A percentile compares a stretch with the other conserved stretches of the same genome.
Conservation (phyloP, 2,329 filamentous ascomycete genomes). For the Magnaporthales sp. region DNA sequence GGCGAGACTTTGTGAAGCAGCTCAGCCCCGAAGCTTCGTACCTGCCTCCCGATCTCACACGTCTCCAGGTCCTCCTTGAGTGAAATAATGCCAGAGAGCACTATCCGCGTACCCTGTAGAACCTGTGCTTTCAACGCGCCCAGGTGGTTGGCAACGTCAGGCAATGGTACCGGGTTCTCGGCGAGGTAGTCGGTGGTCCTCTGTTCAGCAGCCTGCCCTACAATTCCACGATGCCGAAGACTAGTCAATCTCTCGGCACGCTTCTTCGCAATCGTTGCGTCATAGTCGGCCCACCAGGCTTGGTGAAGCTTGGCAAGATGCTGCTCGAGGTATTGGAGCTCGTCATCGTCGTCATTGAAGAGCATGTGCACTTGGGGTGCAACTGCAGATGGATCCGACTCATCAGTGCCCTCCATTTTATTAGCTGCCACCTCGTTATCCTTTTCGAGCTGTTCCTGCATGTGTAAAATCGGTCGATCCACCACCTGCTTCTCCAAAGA, state of each 20-base stretch:
- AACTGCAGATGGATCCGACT: constrained; percentile 20
- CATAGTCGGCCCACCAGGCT: constrained; percentile 77
- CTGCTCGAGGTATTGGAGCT: constrained; percentile 67
- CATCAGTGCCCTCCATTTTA: constrained; percentile 26
- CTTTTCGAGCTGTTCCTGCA: constrained; percentile 85
- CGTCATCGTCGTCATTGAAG: constrained; percentile 79
- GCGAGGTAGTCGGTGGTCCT: constrained; percentile 30
- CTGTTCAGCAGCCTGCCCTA: constrained; percentile 20
- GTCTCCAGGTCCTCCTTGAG: constrained; percentile 68
- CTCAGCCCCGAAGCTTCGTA: constrained; percentile 73
- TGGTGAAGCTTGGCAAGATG: constrained; percentile 69
- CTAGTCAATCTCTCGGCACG: constrained; percentile 10
- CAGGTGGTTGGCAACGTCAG: constrained; percentile 81
- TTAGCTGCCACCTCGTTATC: constrained; percentile 55
- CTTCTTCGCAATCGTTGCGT: constrained; percentile 32
- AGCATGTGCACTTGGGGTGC: constrained; percentile 54
- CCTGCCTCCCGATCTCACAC: constrained; percentile 83
- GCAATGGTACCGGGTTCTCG: constrained; percentile 41
- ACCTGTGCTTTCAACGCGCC: constrained; percentile 70
- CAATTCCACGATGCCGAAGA: neutral
- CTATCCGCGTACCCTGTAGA: constrained; percentile 66
- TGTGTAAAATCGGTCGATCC: constrained; percentile 80
- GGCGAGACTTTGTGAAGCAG: constrained; percentile 48
- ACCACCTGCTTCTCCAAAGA: constrained; percentile 80
- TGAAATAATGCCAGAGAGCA: constrained; percentile 85